A percentile compares a stretch with the other conserved stretches of the same genome.
These are phyloP conservation scores for Lunasporangiospora selenospora DNA, from an alignment of 192 early-diverging fungal species.

Conservation along the genomic window DNA sequence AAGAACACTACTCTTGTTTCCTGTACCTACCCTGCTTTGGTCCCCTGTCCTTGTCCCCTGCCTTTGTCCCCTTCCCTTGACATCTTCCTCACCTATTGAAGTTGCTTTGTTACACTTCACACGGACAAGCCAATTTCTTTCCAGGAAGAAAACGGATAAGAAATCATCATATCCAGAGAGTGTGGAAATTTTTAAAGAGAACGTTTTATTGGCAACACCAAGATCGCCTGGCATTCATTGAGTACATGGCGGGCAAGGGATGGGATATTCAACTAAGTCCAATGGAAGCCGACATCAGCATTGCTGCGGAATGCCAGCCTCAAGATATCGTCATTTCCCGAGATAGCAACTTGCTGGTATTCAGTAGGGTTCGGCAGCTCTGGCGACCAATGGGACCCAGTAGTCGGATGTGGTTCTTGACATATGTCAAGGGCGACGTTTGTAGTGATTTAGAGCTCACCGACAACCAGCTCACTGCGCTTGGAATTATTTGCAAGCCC, in stretches of 20 bases:
- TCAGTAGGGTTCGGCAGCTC: not conserved
- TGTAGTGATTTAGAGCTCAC: not conserved
- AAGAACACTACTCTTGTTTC: too few species aligned
- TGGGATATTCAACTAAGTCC: slow-evolving; percentile 5
- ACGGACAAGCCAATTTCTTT: too few species aligned
- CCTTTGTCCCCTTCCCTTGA: too few species aligned
- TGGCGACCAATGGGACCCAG: slow-evolving; percentile 7
- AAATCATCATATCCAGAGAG: not conserved
- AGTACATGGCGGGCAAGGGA: slow-evolving; percentile 6
- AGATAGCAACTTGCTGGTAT: not conserved
- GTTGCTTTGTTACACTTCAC: too few species aligned
- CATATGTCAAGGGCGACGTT: not conserved
- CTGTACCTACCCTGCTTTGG: too few species aligned
- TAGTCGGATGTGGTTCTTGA: not conserved
- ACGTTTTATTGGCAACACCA: slow-evolving; percentile 14
- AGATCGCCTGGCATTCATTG: slow-evolving; percentile 9
- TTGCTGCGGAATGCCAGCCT: slow-evolving; percentile 9
- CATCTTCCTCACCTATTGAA: too few species aligned
- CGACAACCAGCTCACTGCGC: not conserved
- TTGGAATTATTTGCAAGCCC: slow-evolving; percentile 19
- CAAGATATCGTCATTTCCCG: slow-evolving; percentile 2
- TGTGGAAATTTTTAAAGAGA: slow-evolving; percentile 3
- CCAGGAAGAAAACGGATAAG: not conserved
- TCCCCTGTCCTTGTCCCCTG: too few species aligned
- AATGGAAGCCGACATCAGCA: slow-evolving; percentile 3